A percentile compares a stretch with the other conserved stretches of the same genome.
phyloP scores from a whole-genome alignment of 2,329 filamentous ascomycete genomes.

The Colletotrichum sp. region DNA sequence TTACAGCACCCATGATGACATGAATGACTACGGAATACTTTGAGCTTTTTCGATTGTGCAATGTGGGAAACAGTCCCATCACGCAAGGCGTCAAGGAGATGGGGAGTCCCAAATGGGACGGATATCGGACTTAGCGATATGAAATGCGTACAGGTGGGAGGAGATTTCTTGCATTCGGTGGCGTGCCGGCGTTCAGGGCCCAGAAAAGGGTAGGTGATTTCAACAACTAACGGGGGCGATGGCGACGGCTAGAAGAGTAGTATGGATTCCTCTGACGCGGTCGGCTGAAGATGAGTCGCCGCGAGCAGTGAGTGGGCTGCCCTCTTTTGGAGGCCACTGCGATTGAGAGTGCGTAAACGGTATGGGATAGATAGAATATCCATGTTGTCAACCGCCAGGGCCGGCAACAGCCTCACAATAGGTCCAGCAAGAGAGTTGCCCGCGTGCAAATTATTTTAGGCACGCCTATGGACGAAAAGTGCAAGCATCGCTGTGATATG shows the following conservation, averaged over 20 bases:
- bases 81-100: constrained; percentile 15
- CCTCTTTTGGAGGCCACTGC: background rate
- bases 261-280: background rate
- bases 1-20: constrained; percentile 7
- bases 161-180: constrained; percentile 15
- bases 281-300: background rate
- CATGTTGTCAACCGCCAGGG: background rate
- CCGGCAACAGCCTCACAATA: background rate
- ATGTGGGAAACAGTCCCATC: constrained; percentile 7
- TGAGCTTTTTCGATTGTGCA: background rate
- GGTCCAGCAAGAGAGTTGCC: background rate
- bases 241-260: background rate
- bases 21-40: constrained; percentile 11
- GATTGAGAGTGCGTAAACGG: background rate
- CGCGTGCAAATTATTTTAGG: background rate
- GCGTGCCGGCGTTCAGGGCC: constrained; percentile 11
- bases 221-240: background rate
- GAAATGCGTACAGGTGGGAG: constrained; percentile 2
- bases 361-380: background rate
- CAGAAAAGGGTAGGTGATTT: background rate
- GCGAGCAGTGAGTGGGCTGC: background rate
- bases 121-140: background rate
- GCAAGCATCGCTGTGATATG: background rate
- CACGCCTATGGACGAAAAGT: background rate
- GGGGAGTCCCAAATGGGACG: background rate